Base-by-base conservation (phyloP, 768 basidiomycete genomes). In the Favolaschia claudopus region DNA sequence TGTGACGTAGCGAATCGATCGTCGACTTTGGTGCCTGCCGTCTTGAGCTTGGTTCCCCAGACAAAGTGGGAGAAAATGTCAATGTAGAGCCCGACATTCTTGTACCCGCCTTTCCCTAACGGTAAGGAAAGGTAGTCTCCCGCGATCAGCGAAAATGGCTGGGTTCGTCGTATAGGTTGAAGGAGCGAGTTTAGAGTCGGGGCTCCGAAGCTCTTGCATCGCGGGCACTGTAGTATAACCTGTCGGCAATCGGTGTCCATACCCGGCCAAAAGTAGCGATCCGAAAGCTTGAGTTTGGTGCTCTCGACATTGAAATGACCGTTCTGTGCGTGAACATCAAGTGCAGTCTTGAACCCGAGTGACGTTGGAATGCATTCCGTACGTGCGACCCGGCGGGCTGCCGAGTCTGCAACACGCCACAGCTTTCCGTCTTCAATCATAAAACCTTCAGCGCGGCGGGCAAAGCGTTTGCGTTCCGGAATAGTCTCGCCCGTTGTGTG, bases 51-150 rank as follows among this genome's bases (percentile, higher is more conserved):
- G 48, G 58, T 65, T 4, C 48, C 72, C 70, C 71, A 73, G 0
- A 73, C 53, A 27, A 60, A 57, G 37, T 62, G 55, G 0, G 55
- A 62, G 25, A 53, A 57, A 4, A 54, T 56, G 19, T 75, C 72
- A 3, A 71, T 39, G 25, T 62, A 68, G 1, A 73, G 32, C 0
- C 60, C 59, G 0, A 68, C 34, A 0, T 60, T 69, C 34, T 67
- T 57, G 48, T 51, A 71, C 3, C 67, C 67, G 12, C 68, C 70
- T 22, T 64, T 70, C 0, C 68, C 72, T 0, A 44, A 25, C 4
- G 70, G 73, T 17, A 74, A 27, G 0, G 66, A 66, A 4, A 74
- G 42, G 43, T 75, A 75, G 56, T 75, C 72, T 0, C 58, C 72
- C 0, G 69, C 70, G 0, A 74, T 17, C 1, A 75, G 48, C 22